These are phyloP conservation scores for Cyclostephanos tholiformis DNA, from an alignment of 108 stramenopile genomes.

Conservation along the genomic window DNA sequence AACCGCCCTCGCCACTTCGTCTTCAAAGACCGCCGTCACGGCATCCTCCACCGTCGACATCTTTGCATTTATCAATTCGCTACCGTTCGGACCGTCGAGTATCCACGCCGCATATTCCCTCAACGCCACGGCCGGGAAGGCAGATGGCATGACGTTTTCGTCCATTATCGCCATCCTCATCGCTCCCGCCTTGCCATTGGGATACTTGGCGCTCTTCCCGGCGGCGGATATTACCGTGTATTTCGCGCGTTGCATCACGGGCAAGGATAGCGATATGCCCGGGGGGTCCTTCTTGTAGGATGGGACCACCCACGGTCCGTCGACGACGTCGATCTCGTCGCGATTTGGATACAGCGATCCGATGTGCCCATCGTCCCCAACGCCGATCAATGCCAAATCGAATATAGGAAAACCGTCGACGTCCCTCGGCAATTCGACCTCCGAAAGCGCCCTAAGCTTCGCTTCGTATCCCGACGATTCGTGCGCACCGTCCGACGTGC, in stretches of 20 bases:
- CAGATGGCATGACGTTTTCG: conserved; percentile 52
- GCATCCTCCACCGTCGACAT: conserved; percentile 47
- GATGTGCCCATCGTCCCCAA: conserved; percentile 85
- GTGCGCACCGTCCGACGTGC: conserved; percentile 54
- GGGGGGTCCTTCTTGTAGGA: conserved; percentile 77
- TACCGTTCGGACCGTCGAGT: conserved; percentile 71
- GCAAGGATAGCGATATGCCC: conserved; percentile 68
- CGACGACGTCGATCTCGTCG: conserved; percentile 56
- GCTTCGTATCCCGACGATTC: conserved; percentile 71
- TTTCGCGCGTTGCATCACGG: conserved; percentile 70
- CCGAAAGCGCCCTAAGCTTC: conserved; percentile 49
- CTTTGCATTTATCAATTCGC: conserved; percentile 38
- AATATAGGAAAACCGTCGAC: conserved; percentile 72
- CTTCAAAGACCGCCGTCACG: conserved; percentile 25
- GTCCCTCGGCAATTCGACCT: conserved; percentile 54
- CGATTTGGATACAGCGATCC: conserved; percentile 77
- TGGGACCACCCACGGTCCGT: conserved; percentile 63
- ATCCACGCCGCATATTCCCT: conserved; percentile 69
- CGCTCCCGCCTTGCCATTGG: conserved; percentile 71
- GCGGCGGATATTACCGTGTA: conserved; percentile 72
- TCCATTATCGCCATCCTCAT: conserved; percentile 75
- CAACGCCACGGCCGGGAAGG: conserved; percentile 75
- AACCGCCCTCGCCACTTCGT: too few species aligned
- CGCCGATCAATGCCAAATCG: conserved; percentile 79
- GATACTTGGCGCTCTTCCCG: conserved; percentile 79